Evolutionary conservation across 1,284 basidiomycete species (phyloP), one percentile per base, ranked within the genome.

Genomic region (Termitomyces sp.): DNA sequence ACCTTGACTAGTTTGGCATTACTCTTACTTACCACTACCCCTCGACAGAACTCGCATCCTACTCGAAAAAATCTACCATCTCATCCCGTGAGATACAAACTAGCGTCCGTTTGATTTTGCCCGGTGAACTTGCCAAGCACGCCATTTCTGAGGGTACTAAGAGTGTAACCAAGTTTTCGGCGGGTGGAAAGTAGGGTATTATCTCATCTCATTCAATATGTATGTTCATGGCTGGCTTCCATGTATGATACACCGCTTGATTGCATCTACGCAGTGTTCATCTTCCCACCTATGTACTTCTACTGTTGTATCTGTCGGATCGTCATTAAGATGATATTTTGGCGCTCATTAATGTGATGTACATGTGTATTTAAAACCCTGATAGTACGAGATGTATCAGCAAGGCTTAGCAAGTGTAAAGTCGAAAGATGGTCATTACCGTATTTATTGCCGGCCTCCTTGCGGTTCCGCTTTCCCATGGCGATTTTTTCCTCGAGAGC

Each of bases 41-140:
- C 3, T 38, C 39, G 3, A 41, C 44, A 87, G 85, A 93, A 78
- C 88, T 95, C 62, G 92, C 92, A 41, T 80, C 87, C 6, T 94
- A 94, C 82, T 94, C 91, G 59, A 92, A 94, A 82, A 92, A 93
- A 76, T 92, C 90, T 12, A 95, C 92, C 53, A 94, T 94, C 74
- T 94, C 92, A 53, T 94, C 91, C 41, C 89, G 92, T 56, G 92
- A 94, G 75, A 94, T 94, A 68, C 92, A 94, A 73, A 94, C 92
- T 38, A 82, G 89, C 50, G 91, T 94, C 53, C 88, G 92, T 58
- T 82, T 95, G 46, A 94, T 95, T 71, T 85, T 94, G 10, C 92
- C 92, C 63, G 89, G 88, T 73, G 90, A 91, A 71, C 80, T 89
- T 45, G 85, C 86, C 62, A 90, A 90, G 76, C 86, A 88, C 65